Base-by-base conservation (phyloP, 2,329 filamentous ascomycete species). In the Verticillium nubilum region DNA sequence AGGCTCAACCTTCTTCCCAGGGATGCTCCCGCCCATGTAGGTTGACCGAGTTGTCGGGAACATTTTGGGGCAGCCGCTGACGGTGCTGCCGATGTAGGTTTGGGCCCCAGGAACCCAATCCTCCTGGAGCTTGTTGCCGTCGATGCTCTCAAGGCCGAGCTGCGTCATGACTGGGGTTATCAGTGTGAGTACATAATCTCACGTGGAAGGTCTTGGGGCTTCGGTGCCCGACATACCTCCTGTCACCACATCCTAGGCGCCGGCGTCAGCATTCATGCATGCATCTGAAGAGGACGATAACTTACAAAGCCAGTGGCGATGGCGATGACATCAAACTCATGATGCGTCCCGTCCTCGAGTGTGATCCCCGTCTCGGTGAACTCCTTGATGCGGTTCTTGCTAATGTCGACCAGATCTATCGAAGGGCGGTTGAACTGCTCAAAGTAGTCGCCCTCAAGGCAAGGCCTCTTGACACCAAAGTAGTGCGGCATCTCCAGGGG, bases 1-100 rank as follows among this genome's bases (percentile, higher is more conserved):
- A 1, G 78, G 78, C 70, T 86, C 83, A 31, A 57, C 50, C 50
- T 52, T 52, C 70, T 86, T 85, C 0, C 78, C 81, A 0, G 83
- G 82, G 1, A 85, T 74, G 47, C 74, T 83, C 0, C 76, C 79
- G 2, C 84, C 84, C 78, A 85, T 82, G 62, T 84, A 86, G 23
- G 80, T 85, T 5, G 75, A 80, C 27, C 70, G 73, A 0, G 77
- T 77, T 0, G 73, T 78, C 0, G 81, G 80, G 60, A 86, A 80
- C 76, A 81, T 79, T 65, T 81, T 81, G 31, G 79, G 79, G 55
- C 77, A 81, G 15, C 75, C 76, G 55, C 67, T 66, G 35, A 78
- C 72, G 0, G 75, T 76, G 4, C 69, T 73, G 5, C 79, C 79
- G 2, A 81, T 73, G 58, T 80, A 80, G 0, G 78, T 79, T 52